Base-by-base conservation (phyloP, 331 rosid species). In the Malus hybrid region DNA sequence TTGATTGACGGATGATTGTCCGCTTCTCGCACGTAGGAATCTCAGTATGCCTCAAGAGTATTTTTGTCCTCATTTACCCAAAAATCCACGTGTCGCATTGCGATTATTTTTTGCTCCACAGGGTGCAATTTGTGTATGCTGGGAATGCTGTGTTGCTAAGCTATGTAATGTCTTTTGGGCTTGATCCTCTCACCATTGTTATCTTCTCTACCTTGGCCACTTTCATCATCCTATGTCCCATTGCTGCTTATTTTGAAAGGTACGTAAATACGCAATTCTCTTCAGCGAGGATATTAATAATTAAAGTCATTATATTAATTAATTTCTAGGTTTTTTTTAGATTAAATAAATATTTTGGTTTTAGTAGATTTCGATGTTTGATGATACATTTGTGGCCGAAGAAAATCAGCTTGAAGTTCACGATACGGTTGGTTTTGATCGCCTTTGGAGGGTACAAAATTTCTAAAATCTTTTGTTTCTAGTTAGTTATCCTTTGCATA, bases 111-210 rank as follows among this genome's bases (percentile, higher is more conserved):
- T 24, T 24, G 24, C 24, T 24, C 24, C 24, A 24, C 24, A 24
- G 24, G 24, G 77, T 87, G 33, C 98, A 93, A 82, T 50, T 90
- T 73, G 78, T 87, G 13, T 86, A 88, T 64, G 95, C 96, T 18
- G 96, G 88, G 24, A 85, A 90, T 26, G 84, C 99, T 11, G 67
- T 88, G 29, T 34, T 91, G 69, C 66, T 85, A 55, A 77, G 88
- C 70, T 91, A 86, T 82, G 62, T 87, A 3, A 82, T 91, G 96
- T 78, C 97, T 80, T 52, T 87, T 29, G 97, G 95, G 19, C 79
- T 91, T 33, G 48, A 39, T 48, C 66, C 89, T 81, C 86, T 84
- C 63, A 82, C 93, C 87, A 77, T 90, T 75, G 82, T 91, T 71
- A 80, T 94, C 76, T 85, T 83, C 82, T 79, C 90, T 53, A 53